Base-by-base conservation (phyloP, 257 asterid genomes). In the Salvia miltiorrhiza region DNA sequence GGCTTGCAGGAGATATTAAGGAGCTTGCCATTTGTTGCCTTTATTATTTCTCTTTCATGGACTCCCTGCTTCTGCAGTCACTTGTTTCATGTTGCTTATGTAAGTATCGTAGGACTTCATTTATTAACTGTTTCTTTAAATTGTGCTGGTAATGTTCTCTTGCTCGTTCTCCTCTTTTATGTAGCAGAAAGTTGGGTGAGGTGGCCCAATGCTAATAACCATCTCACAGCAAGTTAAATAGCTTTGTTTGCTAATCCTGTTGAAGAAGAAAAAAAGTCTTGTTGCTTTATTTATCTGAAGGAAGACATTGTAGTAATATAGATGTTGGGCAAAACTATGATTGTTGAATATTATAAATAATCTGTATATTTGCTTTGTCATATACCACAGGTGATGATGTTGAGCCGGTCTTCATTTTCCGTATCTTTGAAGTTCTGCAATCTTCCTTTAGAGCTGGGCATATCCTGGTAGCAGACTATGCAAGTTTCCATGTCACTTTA, bases 11-110 rank as follows among this genome's bases (percentile, higher is more conserved):
- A 72, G 97, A 89, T 74, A 70, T 86, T 71, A 96, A 93, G 81
- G 96, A 87, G 75, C 94, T 87, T 68, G 91, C 96, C 57, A 67
- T 93, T 21, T 87, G 87, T 79, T 90, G 96, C 82, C 80, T 88
- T 67, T 83, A 83, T 80, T 93, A 88, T 76, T 84, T 89, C 80
- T 82, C 96, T 66, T 71, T 53, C 76, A 63, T 90, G 76, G 88
- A 84, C 78, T 43, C 84, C 41, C 54, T 40, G 78, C 78, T 93
- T 69, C 86, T 93, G 75, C 87, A 87, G 73, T 89, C 99, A 71
- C 79, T 93, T 56, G 85, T 79, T 48, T 78, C 85, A 49, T 90
- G 97, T 74, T 93, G 99, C 90, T 79, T 89, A 71, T 77, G 99
- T 93, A 83, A 90, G 97, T 84, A 54, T 50, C 9, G 4, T 21